Conservation (phyloP, 805 yeast species). For the Metschnikowia gelsemii region DNA sequence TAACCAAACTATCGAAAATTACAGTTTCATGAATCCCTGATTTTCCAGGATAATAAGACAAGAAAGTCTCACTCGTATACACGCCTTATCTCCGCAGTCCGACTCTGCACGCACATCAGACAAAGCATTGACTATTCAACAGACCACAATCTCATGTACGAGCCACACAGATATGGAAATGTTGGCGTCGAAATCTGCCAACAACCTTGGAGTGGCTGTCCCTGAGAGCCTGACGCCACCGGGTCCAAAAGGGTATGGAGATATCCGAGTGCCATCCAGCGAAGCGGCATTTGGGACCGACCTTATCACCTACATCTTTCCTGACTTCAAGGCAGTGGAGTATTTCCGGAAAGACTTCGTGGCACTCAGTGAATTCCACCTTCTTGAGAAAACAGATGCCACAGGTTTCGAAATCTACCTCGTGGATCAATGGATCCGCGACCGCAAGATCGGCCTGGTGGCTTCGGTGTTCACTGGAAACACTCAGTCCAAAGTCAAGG, state of each 20-base stretch:
- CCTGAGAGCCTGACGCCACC: not conserved
- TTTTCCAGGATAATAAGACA: no score
- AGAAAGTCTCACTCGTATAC: no score
- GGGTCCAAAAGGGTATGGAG: no score
- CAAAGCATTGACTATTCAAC: no score
- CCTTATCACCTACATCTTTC: slow-evolving; percentile 45
- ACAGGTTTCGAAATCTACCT: slow-evolving; percentile 85
- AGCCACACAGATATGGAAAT: slow-evolving; percentile 2
- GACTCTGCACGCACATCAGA: no score
- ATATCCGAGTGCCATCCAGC: no score
- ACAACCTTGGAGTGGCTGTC: slow-evolving; percentile 1
- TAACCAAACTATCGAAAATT: no score
- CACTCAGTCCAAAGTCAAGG: slow-evolving; percentile 58
- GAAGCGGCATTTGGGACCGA: no score
- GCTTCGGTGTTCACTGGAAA: slow-evolving; percentile 89
- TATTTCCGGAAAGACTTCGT: slow-evolving; percentile 43
- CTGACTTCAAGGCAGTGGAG: slow-evolving; percentile 57
- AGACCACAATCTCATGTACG: not conserved
- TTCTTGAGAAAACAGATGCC: slow-evolving; percentile 47
- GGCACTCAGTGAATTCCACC: slow-evolving; percentile 34
- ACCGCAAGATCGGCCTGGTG: slow-evolving; percentile 62
- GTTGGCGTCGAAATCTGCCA: slow-evolving; percentile 5
- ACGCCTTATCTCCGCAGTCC: no score
- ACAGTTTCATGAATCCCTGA: no score
- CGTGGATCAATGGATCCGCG: slow-evolving; percentile 92